Evolutionary conservation across 148 eudicot species (phyloP).

Genomic region (Polygonum aviculare): DNA sequence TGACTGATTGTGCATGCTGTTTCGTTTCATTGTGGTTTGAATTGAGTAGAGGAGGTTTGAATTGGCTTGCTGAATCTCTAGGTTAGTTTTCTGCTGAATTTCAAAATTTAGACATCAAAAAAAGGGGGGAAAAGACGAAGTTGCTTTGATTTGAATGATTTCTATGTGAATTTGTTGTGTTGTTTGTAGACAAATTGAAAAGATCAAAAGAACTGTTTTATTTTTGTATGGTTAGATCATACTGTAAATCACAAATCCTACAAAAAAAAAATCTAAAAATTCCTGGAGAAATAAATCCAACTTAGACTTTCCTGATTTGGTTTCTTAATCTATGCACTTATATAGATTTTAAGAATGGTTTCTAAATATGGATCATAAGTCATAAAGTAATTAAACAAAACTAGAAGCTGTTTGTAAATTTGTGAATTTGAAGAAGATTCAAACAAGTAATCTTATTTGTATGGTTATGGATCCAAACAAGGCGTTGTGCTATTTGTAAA

Average conservation of each 20-base stretch:
- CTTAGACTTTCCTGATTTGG: too few species aligned
- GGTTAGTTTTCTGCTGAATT: neutral
- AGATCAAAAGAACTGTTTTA: too few species aligned
- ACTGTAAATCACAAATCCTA: too few species aligned
- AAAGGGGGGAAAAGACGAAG: too few species aligned
- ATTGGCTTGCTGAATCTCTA: neutral
- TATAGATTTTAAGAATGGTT: neutral
- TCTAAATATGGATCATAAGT: neutral
- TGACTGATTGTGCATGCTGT: neutral
- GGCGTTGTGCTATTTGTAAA: neutral
- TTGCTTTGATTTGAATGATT: neutral
- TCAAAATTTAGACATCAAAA: neutral
- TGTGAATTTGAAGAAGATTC: too few species aligned
- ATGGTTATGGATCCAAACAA: neutral
- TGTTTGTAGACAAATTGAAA: neutral
- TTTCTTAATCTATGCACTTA: too few species aligned
- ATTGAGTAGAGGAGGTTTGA: neutral
- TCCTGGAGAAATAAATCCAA: too few species aligned
- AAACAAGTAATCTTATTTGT: too few species aligned
- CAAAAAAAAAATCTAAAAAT: too few species aligned
- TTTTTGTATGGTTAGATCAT: too few species aligned
- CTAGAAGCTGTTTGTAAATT: neutral
- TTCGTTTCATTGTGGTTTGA: neutral
- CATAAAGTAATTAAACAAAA: neutral
- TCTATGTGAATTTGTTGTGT: neutral